Evolutionary conservation across 805 yeast species (phyloP).

Genomic region (Hanseniaspora vineae): DNA sequence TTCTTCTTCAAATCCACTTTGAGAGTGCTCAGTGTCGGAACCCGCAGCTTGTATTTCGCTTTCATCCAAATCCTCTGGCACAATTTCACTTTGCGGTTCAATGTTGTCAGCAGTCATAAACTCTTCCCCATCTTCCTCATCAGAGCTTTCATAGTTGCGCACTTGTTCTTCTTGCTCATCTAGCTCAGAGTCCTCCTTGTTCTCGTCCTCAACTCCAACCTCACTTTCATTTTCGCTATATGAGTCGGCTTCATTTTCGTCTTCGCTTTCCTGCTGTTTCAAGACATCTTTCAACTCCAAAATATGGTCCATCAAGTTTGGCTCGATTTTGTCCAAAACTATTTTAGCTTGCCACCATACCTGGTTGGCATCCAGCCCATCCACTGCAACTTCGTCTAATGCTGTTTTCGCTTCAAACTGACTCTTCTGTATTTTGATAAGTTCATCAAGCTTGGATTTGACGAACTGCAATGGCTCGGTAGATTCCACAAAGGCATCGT

Average conservation of each 20-base stretch:
- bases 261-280: slow-evolving; percentile 12
- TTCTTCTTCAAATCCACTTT: slow-evolving; percentile 16
- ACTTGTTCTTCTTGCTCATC: slow-evolving; percentile 6
- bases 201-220: slow-evolving; percentile 7
- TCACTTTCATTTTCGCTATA: slow-evolving; percentile 11
- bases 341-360: slow-evolving; percentile 89
- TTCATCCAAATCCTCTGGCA: slow-evolving; percentile 18
- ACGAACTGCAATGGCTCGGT: slow-evolving; percentile 19
- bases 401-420: slow-evolving; percentile 32
- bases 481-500: slow-evolving; percentile 6
- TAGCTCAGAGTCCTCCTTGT: too few species aligned
- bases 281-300: slow-evolving; percentile 31
- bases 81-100: slow-evolving; percentile 15
- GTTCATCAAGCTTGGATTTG: slow-evolving; percentile 45
- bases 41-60: slow-evolving; percentile 5
- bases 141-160: slow-evolving; percentile 7
- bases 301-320: slow-evolving; percentile 44
- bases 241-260: slow-evolving; percentile 11
- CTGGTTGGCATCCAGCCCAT: slow-evolving; percentile 81
- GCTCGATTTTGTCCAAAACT: slow-evolving; percentile 67
- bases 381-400: slow-evolving; percentile 68
- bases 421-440: slow-evolving; percentile 28
- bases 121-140: slow-evolving; percentile 9
- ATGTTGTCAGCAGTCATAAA: slow-evolving; percentile 14
- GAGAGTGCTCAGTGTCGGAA: slow-evolving; percentile 17